Percentiles rank a stretch among this genome's conserved stretches.
Evolutionary conservation across 2,329 filamentous ascomycete genomes (phyloP).

Genomic region (Colletotrichum lupini): DNA sequence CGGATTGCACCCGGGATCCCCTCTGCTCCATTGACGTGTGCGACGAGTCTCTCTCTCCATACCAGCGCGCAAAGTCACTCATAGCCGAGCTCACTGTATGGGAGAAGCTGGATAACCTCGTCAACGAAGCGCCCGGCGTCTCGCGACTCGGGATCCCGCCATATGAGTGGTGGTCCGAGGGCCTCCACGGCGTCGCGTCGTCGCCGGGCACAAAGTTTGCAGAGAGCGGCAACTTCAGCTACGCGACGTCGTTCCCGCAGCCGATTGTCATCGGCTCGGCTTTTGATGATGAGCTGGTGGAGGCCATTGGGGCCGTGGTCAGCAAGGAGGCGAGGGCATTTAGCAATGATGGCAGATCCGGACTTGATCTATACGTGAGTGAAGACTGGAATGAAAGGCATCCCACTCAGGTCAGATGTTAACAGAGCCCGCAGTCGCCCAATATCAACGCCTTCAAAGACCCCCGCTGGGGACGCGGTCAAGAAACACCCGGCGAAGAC

Average conservation of each 20-base stretch:
- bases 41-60: constrained; percentile 52
- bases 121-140: constrained; percentile 56
- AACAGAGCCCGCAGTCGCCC: constrained; percentile 54
- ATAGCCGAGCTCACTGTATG: constrained; percentile 61
- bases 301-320: constrained; percentile 65
- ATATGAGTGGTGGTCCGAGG: constrained; percentile 73
- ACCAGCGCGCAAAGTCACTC: constrained; percentile 57
- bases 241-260: constrained; percentile 73
- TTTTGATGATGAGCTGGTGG: constrained; percentile 72
- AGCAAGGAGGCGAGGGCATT: constrained; percentile 73
- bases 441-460: constrained; percentile 76
- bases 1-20: constrained; percentile 42
- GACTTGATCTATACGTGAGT: constrained; percentile 64
- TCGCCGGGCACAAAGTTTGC: constrained; percentile 64
- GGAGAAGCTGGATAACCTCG: constrained; percentile 64
- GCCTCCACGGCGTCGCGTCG: constrained; percentile 69
- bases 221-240: constrained; percentile 64
- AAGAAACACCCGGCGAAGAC: constrained; percentile 71
- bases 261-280: constrained; percentile 72
- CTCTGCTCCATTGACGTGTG: constrained; percentile 55
- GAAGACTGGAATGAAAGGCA: too few relatives aligned
- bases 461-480: constrained; percentile 71
- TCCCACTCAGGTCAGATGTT: neutral
- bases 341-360: constrained; percentile 67
- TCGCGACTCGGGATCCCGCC: constrained; percentile 65